Evolutionary conservation across 257 asterid species (phyloP), one percentile per base, ranked within the genome.

Genomic region (Capsicum pubescens): DNA sequence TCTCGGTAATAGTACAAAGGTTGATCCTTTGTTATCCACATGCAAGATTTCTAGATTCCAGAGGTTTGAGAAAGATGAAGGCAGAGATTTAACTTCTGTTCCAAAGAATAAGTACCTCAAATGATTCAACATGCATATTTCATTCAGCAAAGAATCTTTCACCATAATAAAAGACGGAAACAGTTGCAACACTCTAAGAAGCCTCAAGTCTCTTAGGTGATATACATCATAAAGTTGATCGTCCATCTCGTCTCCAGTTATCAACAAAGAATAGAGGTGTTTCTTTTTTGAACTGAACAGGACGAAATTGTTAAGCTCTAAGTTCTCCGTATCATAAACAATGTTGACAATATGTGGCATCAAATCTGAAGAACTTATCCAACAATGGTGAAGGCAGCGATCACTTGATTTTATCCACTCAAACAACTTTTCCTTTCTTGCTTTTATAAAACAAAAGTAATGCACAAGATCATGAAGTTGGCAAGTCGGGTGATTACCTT

Each of bases 391-490:
- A 15, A 10, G 19, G 32, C 32, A 12, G 56, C 36, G 11, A 57
- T 17, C 17, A 36, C 6, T 57, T 42, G 74, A 44, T 15, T 48
- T 61, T 57, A 48, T 26, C n/a, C 0, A 0, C 11, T 19, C 57
- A 17, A 67, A 26, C 2, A 68, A 21, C 7, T 8, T 82, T 55
- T 61, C 79, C 77, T 85, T 78, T 71, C 74, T 81, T 21, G 85
- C 84, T 79, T 81, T 88, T 54, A 82, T 82, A 78, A 72, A 54
- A 80, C 88, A 84, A 52, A 84, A 61, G 1, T 80, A 76, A 36
- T 82, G 68, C 84, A 87, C 46, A 36, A 85, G 77, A 84, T 87
- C 88, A 48, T 87, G 90, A 46, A 83, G 21, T 19, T 16, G 35
- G 44, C 79, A 83, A 6, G 83, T 19, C 2, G 32, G 32, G 2